Evolutionary conservation across 768 basidiomycete genomes (phyloP).

Genomic region (Pulveroboletus sp.): DNA sequence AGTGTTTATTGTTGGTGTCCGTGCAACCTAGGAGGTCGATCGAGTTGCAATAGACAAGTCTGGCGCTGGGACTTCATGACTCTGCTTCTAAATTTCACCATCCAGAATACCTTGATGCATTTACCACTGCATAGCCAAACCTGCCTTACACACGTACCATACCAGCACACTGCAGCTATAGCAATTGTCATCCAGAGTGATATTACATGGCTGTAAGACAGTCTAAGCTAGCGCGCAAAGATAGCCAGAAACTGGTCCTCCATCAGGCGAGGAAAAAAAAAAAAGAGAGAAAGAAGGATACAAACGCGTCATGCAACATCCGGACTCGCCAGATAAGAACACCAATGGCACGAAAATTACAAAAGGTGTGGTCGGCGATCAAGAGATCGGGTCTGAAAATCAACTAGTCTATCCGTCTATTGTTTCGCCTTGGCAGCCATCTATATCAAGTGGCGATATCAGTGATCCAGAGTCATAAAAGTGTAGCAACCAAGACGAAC

Average conservation of each 20-base stretch:
- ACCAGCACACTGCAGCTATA: neutral
- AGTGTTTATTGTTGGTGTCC: neutral
- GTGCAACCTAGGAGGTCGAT: slow-evolving; percentile 7
- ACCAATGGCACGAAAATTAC: neutral
- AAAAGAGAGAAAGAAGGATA: neutral
- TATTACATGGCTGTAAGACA: slow-evolving; percentile 25
- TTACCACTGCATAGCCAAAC: neutral
- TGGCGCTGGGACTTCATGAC: neutral
- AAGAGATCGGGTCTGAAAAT: neutral
- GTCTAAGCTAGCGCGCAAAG: slow-evolving; percentile 9
- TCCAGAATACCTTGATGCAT: neutral
- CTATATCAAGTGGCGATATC: slow-evolving; percentile 28
- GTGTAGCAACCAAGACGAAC: slow-evolving; percentile 38
- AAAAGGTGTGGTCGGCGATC: neutral
- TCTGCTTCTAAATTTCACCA: neutral
- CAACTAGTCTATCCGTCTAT: slow-evolving; percentile 20
- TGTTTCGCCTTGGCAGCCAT: slow-evolving; percentile 66
- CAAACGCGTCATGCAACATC: neutral
- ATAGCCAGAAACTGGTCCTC: neutral
- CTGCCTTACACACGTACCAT: neutral
- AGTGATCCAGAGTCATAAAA: neutral
- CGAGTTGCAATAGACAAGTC: slow-evolving; percentile 17
- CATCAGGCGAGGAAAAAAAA: neutral
- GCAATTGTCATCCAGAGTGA: slow-evolving; percentile 9
- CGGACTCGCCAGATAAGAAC: neutral